Evolutionary conservation across 2,329 filamentous ascomycete genomes (phyloP), one percentile per base, ranked within the genome.

Genomic region (Trichoderma simmonsii): DNA sequence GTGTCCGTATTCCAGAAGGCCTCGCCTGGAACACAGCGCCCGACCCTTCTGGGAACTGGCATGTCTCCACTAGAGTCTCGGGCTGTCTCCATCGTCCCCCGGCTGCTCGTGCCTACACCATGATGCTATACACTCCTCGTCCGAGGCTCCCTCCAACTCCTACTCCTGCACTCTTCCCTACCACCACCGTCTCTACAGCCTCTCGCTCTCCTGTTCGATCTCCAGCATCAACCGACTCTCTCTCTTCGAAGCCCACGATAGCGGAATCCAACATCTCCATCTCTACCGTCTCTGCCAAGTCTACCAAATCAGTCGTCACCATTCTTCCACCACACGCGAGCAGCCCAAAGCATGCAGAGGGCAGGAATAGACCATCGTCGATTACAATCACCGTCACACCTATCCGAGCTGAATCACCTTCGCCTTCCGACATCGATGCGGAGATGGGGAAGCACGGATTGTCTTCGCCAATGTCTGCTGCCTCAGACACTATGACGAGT

Each of bases 401-500:
- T 39, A 24, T 72, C 64, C 64, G 73, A 74, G 71, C 65, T 65
- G 24, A 56, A 56, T 67, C 73, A 54, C 67, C 69, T 36, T 61
- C 65, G 43, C 70, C 71, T 36, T 73, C 75, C 66, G 71, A 73
- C 71, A 73, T 75, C 72, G 73, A 81, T 78, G 78, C 73, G 74
- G 76, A 74, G 60, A 82, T 82, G 81, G 78, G 75, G 63, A 81
- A 81, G 75, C 80, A 79, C 64, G 82, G 79, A 73, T 74, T 78
- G 48, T 74, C 79, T 65, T 75, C 77, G 72, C 76, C 79, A 32
- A 77, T 76, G 70, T 72, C 79, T 72, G 67, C 78, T 73, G 72
- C 76, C 75, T 63, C 79, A 75, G 73, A 79, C 74, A 76, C 75
- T 72, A 71, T 78, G 63, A 77, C 74, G 24, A 76, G 77, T 56